These are phyloP conservation scores for Populus trichocarpa DNA, from an alignment of 441 rosid species.

Conservation along the genomic window DNA sequence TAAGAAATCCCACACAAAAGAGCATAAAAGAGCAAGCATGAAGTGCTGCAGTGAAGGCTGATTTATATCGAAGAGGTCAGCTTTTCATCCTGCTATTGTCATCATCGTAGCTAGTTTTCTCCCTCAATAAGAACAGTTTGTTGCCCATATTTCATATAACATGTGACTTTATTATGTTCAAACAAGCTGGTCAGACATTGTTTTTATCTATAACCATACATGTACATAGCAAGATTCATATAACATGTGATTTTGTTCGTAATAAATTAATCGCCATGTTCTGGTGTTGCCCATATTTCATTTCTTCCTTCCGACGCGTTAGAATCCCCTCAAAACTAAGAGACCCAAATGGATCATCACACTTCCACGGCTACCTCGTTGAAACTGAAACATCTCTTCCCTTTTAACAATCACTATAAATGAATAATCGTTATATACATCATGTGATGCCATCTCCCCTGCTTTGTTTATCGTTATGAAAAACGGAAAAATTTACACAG, in stretches of 20 bases:
- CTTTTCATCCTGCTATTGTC: background rate
- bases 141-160: background rate
- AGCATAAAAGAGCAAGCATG: background rate
- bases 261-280: background rate
- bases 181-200: background rate
- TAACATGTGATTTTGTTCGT: background rate
- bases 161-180: too few species aligned
- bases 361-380: background rate
- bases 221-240: background rate
- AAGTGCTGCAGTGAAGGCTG: conserved; percentile 7
- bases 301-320: background rate
- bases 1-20: background rate
- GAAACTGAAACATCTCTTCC: background rate
- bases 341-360: too few species aligned
- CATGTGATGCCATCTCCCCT: background rate
- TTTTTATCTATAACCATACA: background rate
- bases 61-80: background rate
- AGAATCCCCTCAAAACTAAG: background rate
- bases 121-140: background rate
- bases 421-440: background rate
- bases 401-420: background rate
- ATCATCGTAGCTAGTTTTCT: too few species aligned
- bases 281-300: background rate
- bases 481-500: background rate
- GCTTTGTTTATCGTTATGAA: background rate